Evolutionary conservation across 2,329 filamentous ascomycete species (phyloP).

Genomic region (Drechslerella dactyloides): DNA sequence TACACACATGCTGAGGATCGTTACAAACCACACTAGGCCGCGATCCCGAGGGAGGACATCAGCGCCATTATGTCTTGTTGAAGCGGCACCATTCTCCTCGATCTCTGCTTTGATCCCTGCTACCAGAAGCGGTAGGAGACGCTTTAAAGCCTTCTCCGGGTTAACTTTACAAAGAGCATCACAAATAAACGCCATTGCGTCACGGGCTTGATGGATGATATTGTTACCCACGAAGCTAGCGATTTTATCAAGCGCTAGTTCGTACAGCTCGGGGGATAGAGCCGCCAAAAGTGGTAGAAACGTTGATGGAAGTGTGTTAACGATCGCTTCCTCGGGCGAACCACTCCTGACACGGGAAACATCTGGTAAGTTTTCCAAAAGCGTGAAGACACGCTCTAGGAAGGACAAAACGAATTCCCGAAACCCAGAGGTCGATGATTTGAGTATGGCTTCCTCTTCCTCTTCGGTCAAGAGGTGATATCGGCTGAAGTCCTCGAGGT

Average conservation of each 20-base stretch:
- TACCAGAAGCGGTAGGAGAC: conserved; percentile 87
- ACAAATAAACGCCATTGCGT: conserved; percentile 98
- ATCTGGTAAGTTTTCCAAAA: conserved; percentile 93
- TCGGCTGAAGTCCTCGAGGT: conserved; percentile 85
- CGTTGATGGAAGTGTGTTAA: conserved; percentile 90
- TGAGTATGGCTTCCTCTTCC: conserved; percentile 83
- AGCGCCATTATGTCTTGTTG: conserved; percentile 87
- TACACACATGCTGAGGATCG: conserved; percentile 96
- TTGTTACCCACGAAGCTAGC: conserved; percentile 89
- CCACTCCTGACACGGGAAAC: conserved; percentile 84
- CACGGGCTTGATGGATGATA: conserved; percentile 93
- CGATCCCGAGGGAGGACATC: conserved; percentile 92
- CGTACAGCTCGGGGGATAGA: conserved; percentile 89
- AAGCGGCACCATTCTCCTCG: conserved; percentile 93
- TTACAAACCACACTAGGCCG: conserved; percentile 94
- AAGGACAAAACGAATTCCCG: conserved; percentile 90
- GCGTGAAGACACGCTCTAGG: conserved; percentile 90
- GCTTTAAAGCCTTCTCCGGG: conserved; percentile 87
- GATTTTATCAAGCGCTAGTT: conserved; percentile 88
- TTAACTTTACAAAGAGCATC: conserved; percentile 96
- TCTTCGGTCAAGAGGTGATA: conserved; percentile 79
- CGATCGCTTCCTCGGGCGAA: conserved; percentile 94
- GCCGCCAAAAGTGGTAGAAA: conserved; percentile 89
- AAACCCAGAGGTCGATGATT: conserved; percentile 92
- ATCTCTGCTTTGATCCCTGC: conserved; percentile 95